Base-by-base conservation (phyloP, 345 rosid genomes). In the Hibiscus trionum region DNA sequence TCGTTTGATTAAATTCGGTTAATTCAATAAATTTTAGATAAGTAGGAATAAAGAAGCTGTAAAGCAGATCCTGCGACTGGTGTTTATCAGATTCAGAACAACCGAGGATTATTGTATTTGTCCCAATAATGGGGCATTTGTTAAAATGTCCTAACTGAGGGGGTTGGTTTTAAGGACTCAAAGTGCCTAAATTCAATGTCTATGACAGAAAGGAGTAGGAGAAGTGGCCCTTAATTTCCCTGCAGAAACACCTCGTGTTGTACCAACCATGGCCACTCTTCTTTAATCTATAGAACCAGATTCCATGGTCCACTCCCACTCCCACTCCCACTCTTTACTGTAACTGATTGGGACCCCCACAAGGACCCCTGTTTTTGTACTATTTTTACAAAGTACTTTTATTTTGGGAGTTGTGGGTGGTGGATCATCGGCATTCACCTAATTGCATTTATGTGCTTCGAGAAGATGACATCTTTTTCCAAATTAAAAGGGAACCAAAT, bases 391-490 rank as follows among this genome's bases (percentile, higher is more conserved):
- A 19, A 24, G n/a, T 14, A 29, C 44, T 59, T 44, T 42, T 42
- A 42, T 16, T 31, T 44, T 37, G 37, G 71, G 65, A 69, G 71
- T 58, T 69, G 59, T 59, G 72, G 69, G 71, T 26, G 69, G 71
- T 26, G 75, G 79, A 76, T 76, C 68, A 55, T 19, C 62, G 75
- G 81, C 77, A 70, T 73, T 72, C 77, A 70, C 81, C 79, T 31
- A 66, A 52, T 55, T 64, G 79, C 75, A 75, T 78, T 81, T 59
- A 75, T 70, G 61, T 60, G 69, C 47, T 39, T 49, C 60, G 3
- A 39, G 39, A 77, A 39, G 78, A 80, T 77, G 61, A 80, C 59
- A 66, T 58, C 1, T 74, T 57, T 55, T 27, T 47, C 3, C 24
- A 3, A 17, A 29, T 42, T 10, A 27, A 35, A 44, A 4, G 5